phyloP scores from a whole-genome alignment of 208 protist species.

The Acanthamoeba lenticulata region DNA sequence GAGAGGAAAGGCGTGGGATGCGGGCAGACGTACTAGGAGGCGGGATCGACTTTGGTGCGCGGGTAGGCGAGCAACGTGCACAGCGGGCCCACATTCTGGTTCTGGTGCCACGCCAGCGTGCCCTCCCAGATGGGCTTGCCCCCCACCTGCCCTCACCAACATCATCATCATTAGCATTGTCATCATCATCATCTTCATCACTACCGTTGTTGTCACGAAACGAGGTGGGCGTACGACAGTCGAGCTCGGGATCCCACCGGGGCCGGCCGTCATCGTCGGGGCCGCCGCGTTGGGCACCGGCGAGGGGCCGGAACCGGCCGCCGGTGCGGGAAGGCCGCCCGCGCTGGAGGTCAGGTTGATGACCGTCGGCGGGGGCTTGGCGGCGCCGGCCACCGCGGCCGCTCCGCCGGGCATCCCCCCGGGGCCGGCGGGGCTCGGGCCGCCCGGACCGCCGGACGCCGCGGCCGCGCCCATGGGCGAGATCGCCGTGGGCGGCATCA shows the following conservation, averaged over 20 bases:
- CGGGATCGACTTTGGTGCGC: neutral
- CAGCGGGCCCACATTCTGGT: neutral
- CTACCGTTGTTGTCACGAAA: neutral
- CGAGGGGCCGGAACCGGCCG: neutral
- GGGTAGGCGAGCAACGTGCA: slow-evolving; percentile 5
- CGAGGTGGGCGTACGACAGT: too few species aligned
- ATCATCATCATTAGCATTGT: neutral
- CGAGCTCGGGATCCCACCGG: neutral
- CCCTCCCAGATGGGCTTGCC: slow-evolving; percentile 10
- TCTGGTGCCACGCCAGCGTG: slow-evolving; percentile 14
- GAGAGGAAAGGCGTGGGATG: neutral
- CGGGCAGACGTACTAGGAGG: neutral
- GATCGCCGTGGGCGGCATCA: too few species aligned
- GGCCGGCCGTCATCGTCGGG: too few species aligned
- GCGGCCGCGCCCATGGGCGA: too few species aligned
- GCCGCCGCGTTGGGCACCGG: neutral
- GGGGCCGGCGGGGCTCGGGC: too few species aligned
- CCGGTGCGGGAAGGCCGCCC: neutral
- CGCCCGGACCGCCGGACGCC: too few species aligned
- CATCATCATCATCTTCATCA: neutral
- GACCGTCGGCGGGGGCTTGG: neutral
- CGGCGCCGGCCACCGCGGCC: neutral
- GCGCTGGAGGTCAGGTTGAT: slow-evolving; percentile 48
- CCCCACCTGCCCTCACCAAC: neutral
- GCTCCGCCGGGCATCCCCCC: too few species aligned